Evolutionary conservation across 768 basidiomycete species (phyloP), one percentile per base, ranked within the genome.

Genomic region (Pulveroboletus sp.): DNA sequence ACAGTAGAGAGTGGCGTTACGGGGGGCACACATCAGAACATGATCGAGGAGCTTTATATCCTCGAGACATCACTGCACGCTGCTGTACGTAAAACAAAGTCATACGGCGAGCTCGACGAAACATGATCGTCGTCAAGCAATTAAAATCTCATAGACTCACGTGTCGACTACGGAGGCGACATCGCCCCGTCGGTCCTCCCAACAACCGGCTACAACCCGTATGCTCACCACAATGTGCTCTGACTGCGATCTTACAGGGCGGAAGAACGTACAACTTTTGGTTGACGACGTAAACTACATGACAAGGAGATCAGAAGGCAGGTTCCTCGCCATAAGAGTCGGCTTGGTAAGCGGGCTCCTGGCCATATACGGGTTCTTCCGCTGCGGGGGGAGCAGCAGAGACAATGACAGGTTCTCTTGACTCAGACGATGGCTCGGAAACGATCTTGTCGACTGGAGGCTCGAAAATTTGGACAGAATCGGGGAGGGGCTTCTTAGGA

Each of bases 401-500:
- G 41, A 79, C 63, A 24, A 69, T 66, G 27, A 72, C 68, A 17
- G 82, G 84, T 58, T 93, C 92, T 63, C 82, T 81, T 70, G 90
- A 86, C 72, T 96, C 93, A 39, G 93, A 95, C 21, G 85, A 80
- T 43, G 93, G 93, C 69, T 93, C 90, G 44, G 82, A 81, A 57
- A 92, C 80, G 57, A 89, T 76, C 72, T 97, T 95, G 77, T 95
- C 91, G 60, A 90, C 78, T 39, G 89, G 89, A 37, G 89, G 93
- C 67, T 94, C 92, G 66, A 81, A 68, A 64, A 98, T 89, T 62
- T 82, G 81, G 65, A 99, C 94, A 57, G 86, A 86, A 69, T 98
- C 96, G 47, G 96, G 96, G 45, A 98, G 86, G 57, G 93, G 92
- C 71, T 91, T 93, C 72, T 79, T 79, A 63, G 94, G 96, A 40